Conservation (phyloP, 1,139 yeast species). For the Taphrina flavorubra region DNA sequence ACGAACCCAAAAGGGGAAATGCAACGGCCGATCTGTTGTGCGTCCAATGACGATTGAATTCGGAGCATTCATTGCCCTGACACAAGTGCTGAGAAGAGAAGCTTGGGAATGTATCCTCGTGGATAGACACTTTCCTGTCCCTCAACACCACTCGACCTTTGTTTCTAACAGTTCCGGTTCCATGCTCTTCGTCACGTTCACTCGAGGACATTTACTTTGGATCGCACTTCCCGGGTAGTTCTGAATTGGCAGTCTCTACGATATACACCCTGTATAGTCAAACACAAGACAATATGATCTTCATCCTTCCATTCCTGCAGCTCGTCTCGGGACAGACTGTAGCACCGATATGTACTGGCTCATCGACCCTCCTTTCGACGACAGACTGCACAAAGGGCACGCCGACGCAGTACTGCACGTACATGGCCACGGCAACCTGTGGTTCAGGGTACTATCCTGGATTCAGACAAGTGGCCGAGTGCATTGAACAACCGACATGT, state of each 20-base stretch:
- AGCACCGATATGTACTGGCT: slow-evolving; percentile 6
- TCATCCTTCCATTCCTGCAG: background rate
- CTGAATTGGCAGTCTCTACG: too few species aligned
- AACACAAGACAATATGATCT: background rate
- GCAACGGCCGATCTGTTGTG: slow-evolving; percentile 7
- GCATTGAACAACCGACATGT: slow-evolving; percentile 13
- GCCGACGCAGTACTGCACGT: slow-evolving; percentile 12
- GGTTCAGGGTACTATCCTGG: slow-evolving; percentile 8
- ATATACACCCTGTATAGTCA: background rate
- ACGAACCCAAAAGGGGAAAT: slow-evolving; percentile 1
- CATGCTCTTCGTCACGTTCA: too few species aligned
- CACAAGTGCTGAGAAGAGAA: background rate
- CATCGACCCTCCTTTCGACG: slow-evolving; percentile 10
- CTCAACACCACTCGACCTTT: background rate
- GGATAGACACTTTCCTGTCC: background rate
- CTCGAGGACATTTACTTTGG: background rate
- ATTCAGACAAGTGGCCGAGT: slow-evolving; percentile 11
- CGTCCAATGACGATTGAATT: too few species aligned
- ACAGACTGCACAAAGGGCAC: slow-evolving; percentile 18
- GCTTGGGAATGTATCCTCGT: slow-evolving; percentile 10
- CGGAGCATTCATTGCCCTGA: background rate
- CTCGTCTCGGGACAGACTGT: slow-evolving; percentile 1
- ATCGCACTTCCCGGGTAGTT: background rate
- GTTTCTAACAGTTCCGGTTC: too few species aligned
- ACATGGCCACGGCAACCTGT: slow-evolving; percentile 16